Evolutionary conservation across 352 stramenopile species (phyloP).

Genomic region (Pelagophyceae sp.): DNA sequence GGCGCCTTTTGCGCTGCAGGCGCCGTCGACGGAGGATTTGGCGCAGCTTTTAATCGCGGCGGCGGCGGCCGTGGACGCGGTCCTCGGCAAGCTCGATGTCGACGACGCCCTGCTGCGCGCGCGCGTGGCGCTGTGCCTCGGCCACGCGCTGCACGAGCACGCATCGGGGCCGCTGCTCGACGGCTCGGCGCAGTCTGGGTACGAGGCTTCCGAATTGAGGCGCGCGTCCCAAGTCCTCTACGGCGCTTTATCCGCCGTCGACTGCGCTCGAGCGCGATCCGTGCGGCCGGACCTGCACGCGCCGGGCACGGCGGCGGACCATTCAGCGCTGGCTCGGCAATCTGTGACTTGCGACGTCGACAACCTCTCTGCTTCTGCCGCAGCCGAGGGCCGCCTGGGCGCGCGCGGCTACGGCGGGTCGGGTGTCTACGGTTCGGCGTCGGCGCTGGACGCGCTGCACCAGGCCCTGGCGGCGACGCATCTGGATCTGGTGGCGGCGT

Average conservation of each 20-base stretch:
- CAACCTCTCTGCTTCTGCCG: background rate
- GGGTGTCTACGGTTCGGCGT: slow-evolving; percentile 22
- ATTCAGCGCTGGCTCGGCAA: slow-evolving; percentile 4
- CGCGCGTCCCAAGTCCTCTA: background rate
- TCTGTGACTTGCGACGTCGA: slow-evolving; percentile 11
- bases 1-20: background rate
- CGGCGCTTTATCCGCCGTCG: slow-evolving; percentile 2
- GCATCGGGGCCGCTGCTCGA: background rate
- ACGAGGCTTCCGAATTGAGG: background rate
- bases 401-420: slow-evolving; percentile 22
- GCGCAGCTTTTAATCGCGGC: background rate
- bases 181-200: background rate
- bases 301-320: slow-evolving; percentile 3
- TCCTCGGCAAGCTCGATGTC: slow-evolving; percentile 12
- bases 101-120: slow-evolving; percentile 22
- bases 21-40: background rate
- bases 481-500: slow-evolving; percentile 13
- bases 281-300: slow-evolving; percentile 24
- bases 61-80: slow-evolving; percentile 12
- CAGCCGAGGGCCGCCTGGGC: background rate
- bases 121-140: slow-evolving; percentile 10
- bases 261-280: background rate
- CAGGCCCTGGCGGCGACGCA: slow-evolving; percentile 19
- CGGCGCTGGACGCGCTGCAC: slow-evolving; percentile 12
- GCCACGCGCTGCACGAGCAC: slow-evolving; percentile 17